Evolutionary conservation across 495 filamentous ascomycete genomes (phyloP).

Genomic region (Polyplosphaeria fusca): DNA sequence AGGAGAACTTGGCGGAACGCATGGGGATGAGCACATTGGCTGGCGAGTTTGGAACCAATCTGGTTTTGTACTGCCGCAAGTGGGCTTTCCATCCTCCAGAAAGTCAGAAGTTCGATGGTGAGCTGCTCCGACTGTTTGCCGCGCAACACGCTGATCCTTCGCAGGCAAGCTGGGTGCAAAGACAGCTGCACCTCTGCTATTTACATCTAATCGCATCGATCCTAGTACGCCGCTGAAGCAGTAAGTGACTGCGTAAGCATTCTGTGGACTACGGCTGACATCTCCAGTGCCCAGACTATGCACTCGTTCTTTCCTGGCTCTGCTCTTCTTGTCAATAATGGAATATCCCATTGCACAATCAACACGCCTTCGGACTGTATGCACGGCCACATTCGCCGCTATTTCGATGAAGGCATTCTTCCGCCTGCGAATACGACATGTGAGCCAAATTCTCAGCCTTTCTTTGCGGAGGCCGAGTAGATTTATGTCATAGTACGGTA

Average conservation of each 20-base stretch:
- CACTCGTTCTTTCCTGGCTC: neutral
- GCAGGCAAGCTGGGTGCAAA: neutral
- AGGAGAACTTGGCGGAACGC: neutral
- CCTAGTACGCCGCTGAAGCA: neutral
- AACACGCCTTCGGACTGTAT: neutral
- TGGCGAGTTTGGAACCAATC: neutral
- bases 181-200: neutral
- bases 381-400: neutral
- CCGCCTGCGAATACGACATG: neutral
- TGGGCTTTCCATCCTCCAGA: neutral
- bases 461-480: too few species aligned
- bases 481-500: too few species aligned
- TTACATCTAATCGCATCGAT: neutral
- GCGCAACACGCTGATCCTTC: too few species aligned
- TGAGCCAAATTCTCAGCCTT: neutral
- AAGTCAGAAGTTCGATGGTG: neutral
- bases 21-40: neutral
- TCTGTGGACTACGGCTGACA: too few species aligned
- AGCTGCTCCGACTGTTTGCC: neutral
- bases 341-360: neutral
- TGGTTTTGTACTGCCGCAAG: neutral
- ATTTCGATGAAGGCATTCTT: neutral
- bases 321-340: neutral
- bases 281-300: neutral
- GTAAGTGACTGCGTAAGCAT: neutral